Conservation (phyloP, 805 yeast species). For the Pichia rugopelliculosa region DNA sequence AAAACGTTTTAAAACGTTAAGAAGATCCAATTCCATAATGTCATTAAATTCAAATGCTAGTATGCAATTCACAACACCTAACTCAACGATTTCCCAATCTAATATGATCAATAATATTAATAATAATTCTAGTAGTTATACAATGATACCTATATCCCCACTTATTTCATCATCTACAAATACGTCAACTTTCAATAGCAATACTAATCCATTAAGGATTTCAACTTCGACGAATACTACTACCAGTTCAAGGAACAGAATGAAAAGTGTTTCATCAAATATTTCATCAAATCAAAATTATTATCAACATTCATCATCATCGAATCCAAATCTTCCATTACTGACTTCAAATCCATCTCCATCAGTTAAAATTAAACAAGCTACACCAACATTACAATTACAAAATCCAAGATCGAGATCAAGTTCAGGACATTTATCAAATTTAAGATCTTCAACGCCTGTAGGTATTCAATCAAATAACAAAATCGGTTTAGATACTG, state of each 20-base stretch:
- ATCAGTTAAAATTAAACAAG: background rate
- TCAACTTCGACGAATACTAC: background rate
- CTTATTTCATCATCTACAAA: background rate
- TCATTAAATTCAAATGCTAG: conserved; percentile 21
- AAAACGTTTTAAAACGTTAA: conserved; percentile 22
- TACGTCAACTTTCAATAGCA: background rate
- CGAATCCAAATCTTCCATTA: background rate
- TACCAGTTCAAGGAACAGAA: background rate
- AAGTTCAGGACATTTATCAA: background rate
- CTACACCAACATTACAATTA: background rate
- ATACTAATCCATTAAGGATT: background rate
- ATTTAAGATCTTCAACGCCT: background rate
- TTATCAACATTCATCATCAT: conserved; percentile 2
- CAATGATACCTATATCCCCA: conserved; percentile 3
- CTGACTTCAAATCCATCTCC: background rate
- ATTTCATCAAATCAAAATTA: background rate
- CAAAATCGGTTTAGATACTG: background rate
- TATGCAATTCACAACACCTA: conserved; percentile 17
- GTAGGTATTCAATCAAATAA: background rate
- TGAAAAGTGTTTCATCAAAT: conserved; percentile 5
- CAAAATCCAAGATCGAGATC: background rate
- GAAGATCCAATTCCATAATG: conserved; percentile 24
- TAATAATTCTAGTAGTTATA: background rate
- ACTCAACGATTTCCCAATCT: conserved; percentile 1
- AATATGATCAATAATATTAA: background rate